Conservation (phyloP, 768 basidiomycete genomes). For the Steccherinum ochraceum region DNA sequence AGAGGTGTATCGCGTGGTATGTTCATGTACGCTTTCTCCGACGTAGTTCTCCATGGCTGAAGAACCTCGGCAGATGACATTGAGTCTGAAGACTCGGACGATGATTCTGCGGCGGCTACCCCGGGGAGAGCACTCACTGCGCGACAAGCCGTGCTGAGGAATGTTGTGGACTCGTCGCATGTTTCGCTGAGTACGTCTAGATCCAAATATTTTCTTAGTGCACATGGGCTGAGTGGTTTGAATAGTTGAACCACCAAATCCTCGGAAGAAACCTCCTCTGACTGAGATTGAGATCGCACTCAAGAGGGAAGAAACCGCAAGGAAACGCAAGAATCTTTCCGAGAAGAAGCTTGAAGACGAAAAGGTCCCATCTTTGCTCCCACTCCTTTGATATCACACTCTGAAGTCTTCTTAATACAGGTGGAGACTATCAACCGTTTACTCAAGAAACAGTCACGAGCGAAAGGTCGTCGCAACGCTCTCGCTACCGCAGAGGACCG, state of each 20-base stretch:
- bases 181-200: conserved; percentile 53
- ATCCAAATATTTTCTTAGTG: not conserved
- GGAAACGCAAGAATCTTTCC: conserved; percentile 73
- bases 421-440: conserved; percentile 86
- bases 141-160: conserved; percentile 66
- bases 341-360: conserved; percentile 86
- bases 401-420: conserved; percentile 28
- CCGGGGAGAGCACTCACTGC: conserved; percentile 29
- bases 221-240: too few species aligned
- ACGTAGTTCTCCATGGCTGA: not conserved
- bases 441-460: conserved; percentile 76
- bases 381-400: not conserved
- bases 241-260: conserved; percentile 26
- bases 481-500: conserved; percentile 40
- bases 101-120: conserved; percentile 21
- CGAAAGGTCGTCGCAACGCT: conserved; percentile 52
- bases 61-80: conserved; percentile 26
- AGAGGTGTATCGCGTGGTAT: conserved; percentile 13
- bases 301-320: conserved; percentile 71
- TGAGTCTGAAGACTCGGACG: conserved; percentile 41
- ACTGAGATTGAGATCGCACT: conserved; percentile 71
- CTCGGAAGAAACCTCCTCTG: conserved; percentile 58
- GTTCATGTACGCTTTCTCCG: too few species aligned
- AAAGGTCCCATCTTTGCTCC: conserved; percentile 42
- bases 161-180: conserved; percentile 61